Evolutionary conservation across 371 early-diverging fungal species (phyloP).

Genomic region (Basidiobolus meristosporus): DNA sequence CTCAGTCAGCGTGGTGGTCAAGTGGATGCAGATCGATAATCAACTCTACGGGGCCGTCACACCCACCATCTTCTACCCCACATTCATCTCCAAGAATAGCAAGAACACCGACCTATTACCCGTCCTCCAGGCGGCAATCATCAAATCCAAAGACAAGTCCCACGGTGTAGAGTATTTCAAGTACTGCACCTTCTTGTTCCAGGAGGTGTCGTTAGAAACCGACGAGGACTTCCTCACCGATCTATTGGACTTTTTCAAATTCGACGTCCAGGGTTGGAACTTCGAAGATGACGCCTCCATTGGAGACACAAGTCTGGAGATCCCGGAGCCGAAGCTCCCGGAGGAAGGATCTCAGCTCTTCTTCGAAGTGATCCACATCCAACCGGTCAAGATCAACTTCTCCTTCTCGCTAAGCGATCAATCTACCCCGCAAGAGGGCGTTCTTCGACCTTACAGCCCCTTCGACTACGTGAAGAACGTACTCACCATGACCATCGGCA

Average conservation of each 20-base stretch:
- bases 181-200: conserved; percentile 71
- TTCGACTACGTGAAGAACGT: conserved; percentile 56
- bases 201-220: conserved; percentile 80
- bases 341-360: conserved; percentile 59
- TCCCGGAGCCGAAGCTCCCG: conserved; percentile 44
- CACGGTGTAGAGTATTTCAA: conserved; percentile 83
- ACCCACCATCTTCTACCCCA: conserved; percentile 85
- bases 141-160: conserved; percentile 59
- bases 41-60: conserved; percentile 65
- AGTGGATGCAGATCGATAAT: conserved; percentile 92
- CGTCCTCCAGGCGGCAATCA: conserved; percentile 34
- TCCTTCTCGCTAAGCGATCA: conserved; percentile 80
- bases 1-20: conserved; percentile 46
- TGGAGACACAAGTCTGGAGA: conserved; percentile 29
- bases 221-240: conserved; percentile 81
- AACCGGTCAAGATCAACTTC: conserved; percentile 84
- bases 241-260: conserved; percentile 65
- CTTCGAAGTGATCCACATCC: conserved; percentile 86
- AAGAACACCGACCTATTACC: conserved; percentile 38
- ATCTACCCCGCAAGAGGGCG: conserved; percentile 11
- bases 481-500: conserved; percentile 91
- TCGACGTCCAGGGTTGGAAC: conserved; percentile 41
- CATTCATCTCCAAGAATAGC: conserved; percentile 42
- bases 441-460: conserved; percentile 15
- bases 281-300: conserved; percentile 11